Conservation (phyloP, 139 green algal genomes). For the Ettlia oleoabundans region DNA sequence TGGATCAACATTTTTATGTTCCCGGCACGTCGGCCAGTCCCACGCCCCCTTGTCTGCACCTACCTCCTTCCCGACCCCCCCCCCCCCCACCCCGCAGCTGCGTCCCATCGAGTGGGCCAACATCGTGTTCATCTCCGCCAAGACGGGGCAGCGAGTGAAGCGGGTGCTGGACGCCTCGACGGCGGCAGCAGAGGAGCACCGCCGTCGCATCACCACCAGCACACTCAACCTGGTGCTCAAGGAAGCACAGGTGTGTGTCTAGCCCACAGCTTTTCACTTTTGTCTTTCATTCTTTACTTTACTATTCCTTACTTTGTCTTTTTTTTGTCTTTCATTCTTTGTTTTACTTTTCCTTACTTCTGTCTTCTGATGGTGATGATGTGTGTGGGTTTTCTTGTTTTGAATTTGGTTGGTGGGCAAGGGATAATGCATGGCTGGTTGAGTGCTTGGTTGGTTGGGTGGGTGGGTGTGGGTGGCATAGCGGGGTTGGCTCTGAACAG, state of each 20-base stretch:
- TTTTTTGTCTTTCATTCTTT: neutral
- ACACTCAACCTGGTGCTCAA: slow-evolving; percentile 93
- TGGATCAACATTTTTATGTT: too few relatives aligned
- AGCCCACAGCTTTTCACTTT: neutral
- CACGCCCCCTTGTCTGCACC: too few relatives aligned
- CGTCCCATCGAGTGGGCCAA: slow-evolving; percentile 85
- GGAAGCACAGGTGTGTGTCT: slow-evolving; percentile 4
- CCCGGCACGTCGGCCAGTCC: too few relatives aligned
- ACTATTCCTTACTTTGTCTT: neutral
- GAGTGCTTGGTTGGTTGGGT: neutral
- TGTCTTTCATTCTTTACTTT: neutral
- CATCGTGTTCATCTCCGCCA: slow-evolving; percentile 91
- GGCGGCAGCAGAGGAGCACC: slow-evolving; percentile 82
- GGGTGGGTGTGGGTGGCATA: neutral
- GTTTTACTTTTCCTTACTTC: neutral
- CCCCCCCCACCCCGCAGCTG: slow-evolving; percentile 76
- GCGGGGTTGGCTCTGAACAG: neutral
- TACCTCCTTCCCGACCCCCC: too few relatives aligned
- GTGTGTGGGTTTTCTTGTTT: neutral
- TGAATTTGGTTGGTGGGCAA: neutral
- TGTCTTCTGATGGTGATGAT: neutral
- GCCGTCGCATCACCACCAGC: slow-evolving; percentile 86
- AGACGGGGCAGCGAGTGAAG: slow-evolving; percentile 73
- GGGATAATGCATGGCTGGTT: too few relatives aligned
- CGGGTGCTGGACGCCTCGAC: slow-evolving; percentile 80